Evolutionary conservation across 805 yeast species (phyloP).

Genomic region (Candida insectalens): DNA sequence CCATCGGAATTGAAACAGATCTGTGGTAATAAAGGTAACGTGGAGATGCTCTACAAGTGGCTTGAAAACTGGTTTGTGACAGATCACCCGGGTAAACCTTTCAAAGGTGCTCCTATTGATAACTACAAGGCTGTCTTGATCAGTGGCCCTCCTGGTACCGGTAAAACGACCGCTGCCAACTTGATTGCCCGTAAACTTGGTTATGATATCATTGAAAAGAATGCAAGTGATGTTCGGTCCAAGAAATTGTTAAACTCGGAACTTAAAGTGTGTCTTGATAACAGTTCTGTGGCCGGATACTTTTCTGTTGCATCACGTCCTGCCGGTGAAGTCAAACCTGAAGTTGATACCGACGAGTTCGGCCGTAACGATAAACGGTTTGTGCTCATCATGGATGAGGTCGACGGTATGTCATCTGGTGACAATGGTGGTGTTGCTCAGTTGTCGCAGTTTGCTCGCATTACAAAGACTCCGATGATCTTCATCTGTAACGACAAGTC

Average conservation of each 20-base stretch:
- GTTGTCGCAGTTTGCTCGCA: conserved; percentile 75
- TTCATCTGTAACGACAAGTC: conserved; percentile 89
- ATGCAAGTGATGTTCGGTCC: conserved; percentile 86
- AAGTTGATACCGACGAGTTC: conserved; percentile 8
- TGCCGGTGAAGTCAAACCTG: too few relatives aligned
- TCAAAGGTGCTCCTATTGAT: conserved; percentile 46
- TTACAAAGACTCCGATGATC: conserved; percentile 83
- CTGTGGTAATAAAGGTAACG: conserved; percentile 83
- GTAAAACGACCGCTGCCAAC: conserved; percentile 78
- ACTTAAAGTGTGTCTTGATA: conserved; percentile 63
- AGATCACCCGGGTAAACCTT: conserved; percentile 33
- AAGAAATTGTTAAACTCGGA: conserved; percentile 63
- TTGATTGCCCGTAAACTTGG: conserved; percentile 61
- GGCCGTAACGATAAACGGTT: conserved; percentile 41
- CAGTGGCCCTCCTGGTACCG: conserved; percentile 83
- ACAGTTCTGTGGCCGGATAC: conserved; percentile 76
- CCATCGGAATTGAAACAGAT: conserved; percentile 68
- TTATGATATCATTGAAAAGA: conserved; percentile 65
- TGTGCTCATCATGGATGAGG: conserved; percentile 94
- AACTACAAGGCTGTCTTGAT: conserved; percentile 74
- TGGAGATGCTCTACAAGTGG: conserved; percentile 65
- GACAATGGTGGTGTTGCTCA: conserved; percentile 98
- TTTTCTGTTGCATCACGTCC: too few relatives aligned
- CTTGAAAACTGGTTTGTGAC: conserved; percentile 62
- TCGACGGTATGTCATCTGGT: conserved; percentile 99